Evolutionary conservation across 2,329 filamentous ascomycete genomes (phyloP), one percentile per base, ranked within the genome.

Genomic region (Aspergillus japonicus): DNA sequence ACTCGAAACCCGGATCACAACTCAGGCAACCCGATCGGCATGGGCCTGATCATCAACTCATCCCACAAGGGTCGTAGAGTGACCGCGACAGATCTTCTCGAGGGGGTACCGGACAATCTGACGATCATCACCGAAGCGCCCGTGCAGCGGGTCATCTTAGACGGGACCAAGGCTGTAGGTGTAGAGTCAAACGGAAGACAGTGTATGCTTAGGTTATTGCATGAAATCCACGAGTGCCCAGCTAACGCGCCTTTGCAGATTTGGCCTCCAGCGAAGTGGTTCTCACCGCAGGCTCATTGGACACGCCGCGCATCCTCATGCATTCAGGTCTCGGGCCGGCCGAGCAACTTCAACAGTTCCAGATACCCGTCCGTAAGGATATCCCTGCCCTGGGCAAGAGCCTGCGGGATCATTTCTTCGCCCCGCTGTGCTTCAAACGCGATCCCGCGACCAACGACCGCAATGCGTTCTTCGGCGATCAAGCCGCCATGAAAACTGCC

Each of bases 11-110:
- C 76, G 0, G 85, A 87, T 62, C 78, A 84, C 44, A 87, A 87
- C 62, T 82, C 80, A 7, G 85, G 85, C 0, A 79, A 87, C 65
- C 84, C 83, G 0, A 75, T 87, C 31, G 86, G 86, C 3, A 80
- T 87, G 72, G 79, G 78, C 1, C 71, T 82, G 48, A 66, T 78
- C 16, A 80, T 83, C 62, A 82, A 80, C 50, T 84, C 83, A 11
- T 76, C 80, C n/a, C 67, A 76, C 26, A 73, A 79, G 7, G 84
- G 83, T 0, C 53, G 76, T 8, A 75, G 84, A 19, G 80, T 79
- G 0, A 87, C 83, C 0, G 80, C 85, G 0, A 74, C 75, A 1
- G 84, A 85, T 60, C 72, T 86, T 50, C 63, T 87, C 11, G 61
- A 64, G 1, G 66, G 72, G 3, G 49, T 67, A 0, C 82, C 82